A percentile compares a stretch with the other conserved stretches of the same genome.
phyloP scores from a whole-genome alignment of 2,329 filamentous ascomycete species.

The Fusarium subglutinans region DNA sequence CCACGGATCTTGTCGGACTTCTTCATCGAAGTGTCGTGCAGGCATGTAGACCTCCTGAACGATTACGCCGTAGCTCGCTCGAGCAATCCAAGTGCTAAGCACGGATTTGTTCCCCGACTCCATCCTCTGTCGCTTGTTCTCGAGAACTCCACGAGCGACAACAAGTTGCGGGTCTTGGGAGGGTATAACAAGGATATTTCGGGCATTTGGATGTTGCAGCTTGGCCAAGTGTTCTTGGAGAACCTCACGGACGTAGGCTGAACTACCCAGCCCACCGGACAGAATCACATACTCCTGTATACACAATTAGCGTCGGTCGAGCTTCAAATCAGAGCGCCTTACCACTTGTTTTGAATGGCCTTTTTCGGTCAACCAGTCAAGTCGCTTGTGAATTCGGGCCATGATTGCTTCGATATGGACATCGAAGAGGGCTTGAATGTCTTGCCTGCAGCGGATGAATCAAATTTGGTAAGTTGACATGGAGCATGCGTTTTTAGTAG shows the following conservation, averaged over 20 bases:
- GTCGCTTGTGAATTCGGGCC: constrained; percentile 51
- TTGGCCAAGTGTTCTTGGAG: constrained; percentile 50
- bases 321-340: constrained; percentile 5
- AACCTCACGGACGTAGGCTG: constrained; percentile 55
- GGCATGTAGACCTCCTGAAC: constrained; percentile 33
- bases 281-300: constrained; percentile 54
- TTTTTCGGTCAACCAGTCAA: constrained; percentile 50
- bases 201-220: constrained; percentile 46
- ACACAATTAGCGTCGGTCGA: neutral
- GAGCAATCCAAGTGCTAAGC: constrained; percentile 30
- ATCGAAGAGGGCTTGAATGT: constrained; percentile 56
- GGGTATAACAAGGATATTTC: constrained; percentile 18
- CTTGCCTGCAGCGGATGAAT: constrained; percentile 44
- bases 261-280: constrained; percentile 57
- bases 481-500: neutral
- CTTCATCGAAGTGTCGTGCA: constrained; percentile 29
- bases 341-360: constrained; percentile 49
- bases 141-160: constrained; percentile 26
- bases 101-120: constrained; percentile 22
- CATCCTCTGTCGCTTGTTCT: constrained; percentile 26
- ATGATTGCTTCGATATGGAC: constrained; percentile 45
- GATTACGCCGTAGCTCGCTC: constrained; percentile 37
- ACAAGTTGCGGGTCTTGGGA: constrained; percentile 28
- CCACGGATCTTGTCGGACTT: constrained; percentile 26
- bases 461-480: neutral